Conservation (phyloP, 148 eudicot species). For the Spergularia bocconei region DNA sequence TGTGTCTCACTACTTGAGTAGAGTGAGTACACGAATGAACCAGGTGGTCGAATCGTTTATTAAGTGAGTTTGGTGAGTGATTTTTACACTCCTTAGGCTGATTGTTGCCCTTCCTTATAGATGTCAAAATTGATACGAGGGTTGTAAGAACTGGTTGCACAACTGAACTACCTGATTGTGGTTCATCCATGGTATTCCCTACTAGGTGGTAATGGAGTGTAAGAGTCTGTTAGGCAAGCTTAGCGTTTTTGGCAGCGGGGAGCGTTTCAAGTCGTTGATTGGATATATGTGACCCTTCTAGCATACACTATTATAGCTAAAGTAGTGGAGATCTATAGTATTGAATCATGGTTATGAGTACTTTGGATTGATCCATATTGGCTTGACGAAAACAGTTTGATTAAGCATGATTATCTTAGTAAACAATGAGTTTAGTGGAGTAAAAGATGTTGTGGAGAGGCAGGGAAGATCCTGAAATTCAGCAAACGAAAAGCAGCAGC, state of each 20-base stretch:
- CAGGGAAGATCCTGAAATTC: conserved; percentile 29
- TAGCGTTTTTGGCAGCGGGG: no score
- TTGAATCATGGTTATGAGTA: background rate
- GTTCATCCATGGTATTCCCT: no score
- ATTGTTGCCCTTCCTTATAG: no score
- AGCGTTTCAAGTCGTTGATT: no score
- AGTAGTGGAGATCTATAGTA: background rate
- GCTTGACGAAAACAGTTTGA: conserved; percentile 19
- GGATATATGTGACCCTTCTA: no score
- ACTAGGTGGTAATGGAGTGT: background rate
- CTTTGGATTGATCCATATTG: background rate
- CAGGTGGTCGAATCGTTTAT: no score
- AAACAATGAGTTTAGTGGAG: conserved; percentile 25
- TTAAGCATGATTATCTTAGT: conserved; percentile 21
- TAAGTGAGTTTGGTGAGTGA: no score
- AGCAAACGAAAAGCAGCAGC: conserved; percentile 27
- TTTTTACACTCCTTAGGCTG: no score
- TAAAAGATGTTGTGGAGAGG: background rate
- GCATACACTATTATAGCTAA: no score
- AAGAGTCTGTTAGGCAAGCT: background rate
- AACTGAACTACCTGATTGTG: no score
- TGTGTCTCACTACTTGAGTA: conserved; percentile 22
- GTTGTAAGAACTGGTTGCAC: no score
- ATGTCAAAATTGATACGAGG: no score
- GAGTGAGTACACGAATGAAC: conserved; percentile 19